Percentiles rank a stretch among this genome's conserved stretches.
Conservation (phyloP, 495 filamentous ascomycete genomes). For the Penicillium chermesinum region DNA sequence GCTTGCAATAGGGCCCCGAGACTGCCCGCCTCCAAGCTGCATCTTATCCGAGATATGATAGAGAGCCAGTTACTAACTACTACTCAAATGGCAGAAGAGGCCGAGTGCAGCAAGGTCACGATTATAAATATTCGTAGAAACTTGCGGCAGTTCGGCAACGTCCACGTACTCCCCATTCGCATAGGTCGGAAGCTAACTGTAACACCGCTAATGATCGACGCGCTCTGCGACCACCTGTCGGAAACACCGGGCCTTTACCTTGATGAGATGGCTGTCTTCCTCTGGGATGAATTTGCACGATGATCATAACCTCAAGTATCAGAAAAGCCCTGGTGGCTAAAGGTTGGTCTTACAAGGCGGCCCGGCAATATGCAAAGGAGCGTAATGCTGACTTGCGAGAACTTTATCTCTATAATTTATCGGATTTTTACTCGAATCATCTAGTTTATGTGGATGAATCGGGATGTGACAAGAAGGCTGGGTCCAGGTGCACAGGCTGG, state of each 20-base stretch:
- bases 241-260: neutral
- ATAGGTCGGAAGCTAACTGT: neutral
- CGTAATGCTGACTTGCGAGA: neutral
- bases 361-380: neutral
- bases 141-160: conserved; percentile 1
- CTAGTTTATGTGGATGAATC: neutral
- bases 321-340: conserved; percentile 1
- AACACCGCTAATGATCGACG: neutral
- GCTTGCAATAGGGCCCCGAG: conserved; percentile 5
- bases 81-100: conserved; percentile 10
- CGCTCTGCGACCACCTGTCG: neutral
- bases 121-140: conserved; percentile 9
- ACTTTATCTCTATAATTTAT: neutral
- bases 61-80: conserved; percentile 4
- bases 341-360: neutral
- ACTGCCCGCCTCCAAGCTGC: conserved; percentile 2
- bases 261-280: neutral
- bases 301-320: conserved; percentile 1
- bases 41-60: conserved; percentile 12
- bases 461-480: neutral
- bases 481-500: conserved; percentile 1
- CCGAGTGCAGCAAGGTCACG: conserved; percentile 7
- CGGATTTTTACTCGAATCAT: neutral
- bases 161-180: neutral
- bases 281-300: neutral